Conservation (phyloP, 2,329 filamentous ascomycete genomes). For the Myotisia sp. region DNA sequence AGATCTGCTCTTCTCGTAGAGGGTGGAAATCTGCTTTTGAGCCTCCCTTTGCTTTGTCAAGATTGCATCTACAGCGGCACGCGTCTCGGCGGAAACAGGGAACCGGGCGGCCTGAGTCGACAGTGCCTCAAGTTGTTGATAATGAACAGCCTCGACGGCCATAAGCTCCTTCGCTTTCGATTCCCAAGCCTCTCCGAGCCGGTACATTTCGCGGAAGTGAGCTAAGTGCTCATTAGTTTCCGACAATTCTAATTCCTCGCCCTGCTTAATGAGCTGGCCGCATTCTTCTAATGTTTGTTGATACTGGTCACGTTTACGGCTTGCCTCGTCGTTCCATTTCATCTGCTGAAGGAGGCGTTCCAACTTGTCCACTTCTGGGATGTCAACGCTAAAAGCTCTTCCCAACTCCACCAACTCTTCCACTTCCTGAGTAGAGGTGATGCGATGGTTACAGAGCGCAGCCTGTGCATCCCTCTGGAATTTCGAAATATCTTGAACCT, state of each 20-base stretch:
- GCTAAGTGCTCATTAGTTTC: conserved; percentile 66
- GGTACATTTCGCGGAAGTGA: conserved; percentile 60
- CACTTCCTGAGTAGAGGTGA: conserved; percentile 56
- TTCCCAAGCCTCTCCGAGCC: conserved; percentile 76
- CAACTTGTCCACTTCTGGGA: conserved; percentile 72
- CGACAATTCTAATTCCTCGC: conserved; percentile 61
- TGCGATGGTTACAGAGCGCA: conserved; percentile 52
- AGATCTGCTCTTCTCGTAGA: conserved; percentile 65
- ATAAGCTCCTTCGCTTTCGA: conserved; percentile 84
- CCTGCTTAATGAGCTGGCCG: conserved; percentile 61
- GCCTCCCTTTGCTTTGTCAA: conserved; percentile 91
- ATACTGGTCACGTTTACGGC: conserved; percentile 49
- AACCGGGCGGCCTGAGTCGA: conserved; percentile 67
- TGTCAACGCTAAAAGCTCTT: conserved; percentile 77
- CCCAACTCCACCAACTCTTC: conserved; percentile 86
- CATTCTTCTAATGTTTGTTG: conserved; percentile 69
- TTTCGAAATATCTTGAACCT: conserved; percentile 65
- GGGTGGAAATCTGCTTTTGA: conserved; percentile 68
- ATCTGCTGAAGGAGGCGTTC: conserved; percentile 69
- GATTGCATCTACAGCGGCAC: conserved; percentile 74
- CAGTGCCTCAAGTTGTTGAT: conserved; percentile 82
- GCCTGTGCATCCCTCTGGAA: conserved; percentile 65
- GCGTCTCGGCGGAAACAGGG: conserved; percentile 68
- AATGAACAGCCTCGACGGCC: conserved; percentile 80
- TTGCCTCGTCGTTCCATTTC: conserved; percentile 74